phyloP scores from a whole-genome alignment of 306 rosid genomes.

The Castanopsis chinensis region DNA sequence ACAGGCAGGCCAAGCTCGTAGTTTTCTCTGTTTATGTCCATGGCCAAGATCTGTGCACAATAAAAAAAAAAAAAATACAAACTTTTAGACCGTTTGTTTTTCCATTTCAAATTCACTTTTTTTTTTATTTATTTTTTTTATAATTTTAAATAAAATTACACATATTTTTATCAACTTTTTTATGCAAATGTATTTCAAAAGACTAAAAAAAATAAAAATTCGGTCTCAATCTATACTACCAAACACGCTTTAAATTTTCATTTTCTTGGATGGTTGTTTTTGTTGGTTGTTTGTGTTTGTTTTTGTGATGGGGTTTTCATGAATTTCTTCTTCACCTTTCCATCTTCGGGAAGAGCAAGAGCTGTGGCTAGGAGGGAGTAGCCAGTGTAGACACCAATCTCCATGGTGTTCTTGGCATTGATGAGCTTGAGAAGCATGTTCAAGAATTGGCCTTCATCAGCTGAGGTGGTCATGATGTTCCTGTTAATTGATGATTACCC shows the following conservation, averaged over 20 bases:
- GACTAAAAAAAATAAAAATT: too few species aligned
- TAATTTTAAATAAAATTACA: too few species aligned
- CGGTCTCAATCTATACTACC: too few species aligned
- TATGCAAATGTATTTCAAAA: too few species aligned
- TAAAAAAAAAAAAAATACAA: not conserved
- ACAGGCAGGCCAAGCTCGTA: conserved; percentile 78
- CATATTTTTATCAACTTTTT: too few species aligned
- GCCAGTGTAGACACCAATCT: conserved; percentile 94
- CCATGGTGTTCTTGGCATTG: conserved; percentile 95
- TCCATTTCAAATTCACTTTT: too few species aligned
- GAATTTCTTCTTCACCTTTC: conserved; percentile 48
- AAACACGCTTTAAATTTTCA: too few species aligned
- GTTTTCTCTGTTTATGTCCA: conserved; percentile 89
- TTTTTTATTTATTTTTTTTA: too few species aligned
- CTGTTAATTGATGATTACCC: conserved; percentile 30
- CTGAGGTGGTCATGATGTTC: conserved; percentile 94
- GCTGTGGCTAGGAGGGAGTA: conserved; percentile 96
- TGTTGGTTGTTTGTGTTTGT: not conserved
- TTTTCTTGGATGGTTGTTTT: not conserved
- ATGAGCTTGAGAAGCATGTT: conserved; percentile 83
- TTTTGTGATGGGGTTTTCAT: not conserved
- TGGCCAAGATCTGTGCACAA: conserved; percentile 70
- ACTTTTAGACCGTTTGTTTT: too few species aligned
- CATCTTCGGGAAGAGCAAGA: conserved; percentile 88
- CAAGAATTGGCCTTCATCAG: conserved; percentile 93